Percentiles rank a stretch among this genome's conserved stretches.
phyloP scores from a whole-genome alignment of 2,329 filamentous ascomycete species.

The Colletotrichum scovillei region DNA sequence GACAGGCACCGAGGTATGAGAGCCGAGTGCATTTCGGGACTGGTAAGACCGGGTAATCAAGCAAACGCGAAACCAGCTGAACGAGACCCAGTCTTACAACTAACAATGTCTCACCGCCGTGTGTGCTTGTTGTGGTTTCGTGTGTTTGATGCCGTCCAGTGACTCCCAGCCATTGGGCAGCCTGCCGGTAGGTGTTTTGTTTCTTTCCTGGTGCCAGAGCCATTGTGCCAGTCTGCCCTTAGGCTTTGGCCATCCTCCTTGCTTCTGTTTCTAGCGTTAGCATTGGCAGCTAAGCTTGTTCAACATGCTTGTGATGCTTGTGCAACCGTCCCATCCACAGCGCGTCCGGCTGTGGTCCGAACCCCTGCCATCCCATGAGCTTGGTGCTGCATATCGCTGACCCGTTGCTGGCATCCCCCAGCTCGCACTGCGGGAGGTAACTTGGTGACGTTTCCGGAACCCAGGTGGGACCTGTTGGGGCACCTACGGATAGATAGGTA shows the following conservation, averaged over 20 bases:
- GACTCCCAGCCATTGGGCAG: no score
- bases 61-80: conserved; percentile 27
- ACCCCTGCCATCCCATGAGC: conserved; percentile 30
- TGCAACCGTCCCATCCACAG: conserved; percentile 19
- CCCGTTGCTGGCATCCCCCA: conserved; percentile 22
- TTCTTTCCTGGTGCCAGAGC: background rate
- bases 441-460: conserved; percentile 28
- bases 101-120: conserved; percentile 23
- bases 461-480: conserved; percentile 5
- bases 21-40: conserved; percentile 20
- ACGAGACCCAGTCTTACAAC: background rate
- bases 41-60: conserved; percentile 29
- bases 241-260: conserved; percentile 23
- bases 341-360: conserved; percentile 17
- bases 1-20: conserved; percentile 11
- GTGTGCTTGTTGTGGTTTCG: conserved; percentile 12
- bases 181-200: background rate
- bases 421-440: conserved; percentile 9
- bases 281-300: conserved; percentile 28
- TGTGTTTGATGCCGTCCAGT: conserved; percentile 12
- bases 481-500: no score
- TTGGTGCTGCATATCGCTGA: conserved; percentile 27
- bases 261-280: conserved; percentile 31
- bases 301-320: conserved; percentile 9
- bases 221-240: background rate